Evolutionary conservation across 148 eudicot genomes (phyloP).

Genomic region (Chenopodium formosanum): DNA sequence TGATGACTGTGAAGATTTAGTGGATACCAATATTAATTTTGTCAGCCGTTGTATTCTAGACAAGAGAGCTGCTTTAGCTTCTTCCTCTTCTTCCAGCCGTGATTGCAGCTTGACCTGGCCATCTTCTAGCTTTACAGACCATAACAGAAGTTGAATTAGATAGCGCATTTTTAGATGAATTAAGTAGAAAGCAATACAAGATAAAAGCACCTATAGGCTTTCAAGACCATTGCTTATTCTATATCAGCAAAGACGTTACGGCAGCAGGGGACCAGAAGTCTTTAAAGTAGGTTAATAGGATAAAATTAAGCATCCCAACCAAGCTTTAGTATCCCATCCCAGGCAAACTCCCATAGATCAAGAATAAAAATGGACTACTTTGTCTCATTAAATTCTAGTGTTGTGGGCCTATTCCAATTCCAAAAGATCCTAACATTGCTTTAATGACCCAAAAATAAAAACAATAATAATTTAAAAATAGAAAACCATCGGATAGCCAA

Average conservation of each 20-base stretch:
- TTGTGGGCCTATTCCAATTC: background rate
- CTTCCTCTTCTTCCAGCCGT: constrained; percentile 97
- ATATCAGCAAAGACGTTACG: background rate
- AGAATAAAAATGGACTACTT: background rate
- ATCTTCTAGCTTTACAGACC: constrained; percentile 80
- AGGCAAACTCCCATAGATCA: background rate
- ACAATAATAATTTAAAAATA: no score
- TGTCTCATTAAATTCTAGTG: background rate
- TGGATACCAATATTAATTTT: constrained; percentile 87
- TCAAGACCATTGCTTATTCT: background rate
- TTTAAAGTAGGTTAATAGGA: background rate
- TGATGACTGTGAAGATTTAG: constrained; percentile 80
- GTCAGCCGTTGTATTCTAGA: constrained; percentile 93
- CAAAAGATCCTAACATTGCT: background rate
- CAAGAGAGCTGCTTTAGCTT: constrained; percentile 92
- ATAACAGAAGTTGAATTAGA: constrained; percentile 12
- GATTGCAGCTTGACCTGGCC: constrained; percentile 97
- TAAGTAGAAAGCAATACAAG: background rate
- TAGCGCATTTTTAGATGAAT: background rate
- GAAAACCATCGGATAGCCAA: background rate
- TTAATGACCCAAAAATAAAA: background rate
- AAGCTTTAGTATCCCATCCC: background rate
- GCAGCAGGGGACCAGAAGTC: background rate
- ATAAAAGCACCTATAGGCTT: background rate
- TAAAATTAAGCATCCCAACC: background rate